Evolutionary conservation across 1,139 yeast genomes (phyloP), one percentile per base, ranked within the genome.

Genomic region (Debaryomyces subglobosus): DNA sequence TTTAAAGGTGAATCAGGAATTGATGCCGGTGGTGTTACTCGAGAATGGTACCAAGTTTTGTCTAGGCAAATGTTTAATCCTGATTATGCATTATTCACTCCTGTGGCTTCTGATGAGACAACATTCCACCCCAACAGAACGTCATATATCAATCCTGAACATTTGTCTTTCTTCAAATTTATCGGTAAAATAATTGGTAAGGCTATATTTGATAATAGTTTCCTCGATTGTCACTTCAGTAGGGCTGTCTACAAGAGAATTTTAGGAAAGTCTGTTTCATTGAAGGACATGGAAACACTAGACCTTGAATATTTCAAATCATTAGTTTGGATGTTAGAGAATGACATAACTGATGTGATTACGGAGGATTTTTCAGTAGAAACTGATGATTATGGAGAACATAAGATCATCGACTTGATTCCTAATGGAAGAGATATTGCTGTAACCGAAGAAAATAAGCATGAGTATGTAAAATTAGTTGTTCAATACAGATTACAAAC

Each of bases 41-140:
- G 99, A 61, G 99, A 95, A 66, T 95, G 99, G 99, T 92, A 86
- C 62, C 98, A 91, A 64, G 96, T 92, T 8, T 71, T 95, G 49
- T 86, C 97, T 0, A 77, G 97, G 53, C 98, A 94, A 67, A 92
- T 95, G 89, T 91, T 94, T 69, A 92, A 94, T 63, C 96, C 99
- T 0, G 97, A 91, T 61, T 92, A 92, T 71, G 98, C 97, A 0
- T 72, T 95, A 51, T 95, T 94, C 63, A 78, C 89, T 0, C 97
- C 99, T 0, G 96, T 91, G 45, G 90, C 96, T 0, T 82, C 96
- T 2, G 99, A 94, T 63, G 86, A 86, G 52, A 90, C 96, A 0
- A 91, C 98, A 0, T 94, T 91, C 78, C 98, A 94, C 65, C 98
- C 99, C 4, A 94, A 94, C 65, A 74, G 97, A 55, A 87, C 96